Evolutionary conservation across 2,329 filamentous ascomycete species (phyloP), one percentile per base, ranked within the genome.

Genomic region (Ophiostoma himal-ulmi): DNA sequence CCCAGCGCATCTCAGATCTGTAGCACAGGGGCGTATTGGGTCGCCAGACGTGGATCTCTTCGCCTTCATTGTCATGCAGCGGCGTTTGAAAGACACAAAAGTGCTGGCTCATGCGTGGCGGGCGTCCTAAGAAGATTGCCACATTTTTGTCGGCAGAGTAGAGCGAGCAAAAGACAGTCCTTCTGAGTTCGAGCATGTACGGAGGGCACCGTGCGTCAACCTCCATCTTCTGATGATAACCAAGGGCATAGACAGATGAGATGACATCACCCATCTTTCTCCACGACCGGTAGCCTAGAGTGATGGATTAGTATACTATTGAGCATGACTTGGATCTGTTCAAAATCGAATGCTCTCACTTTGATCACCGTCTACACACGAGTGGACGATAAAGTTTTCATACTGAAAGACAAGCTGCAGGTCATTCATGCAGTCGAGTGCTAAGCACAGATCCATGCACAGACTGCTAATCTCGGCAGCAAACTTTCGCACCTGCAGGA

Each of bases 11-110:
- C 39, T 67, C 65, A 11, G 65, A 41, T 22, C 36, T 26, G 65
- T 67, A 67, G 39, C 65, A 67, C 22, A 67, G 14, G 3, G 65
- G 65, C 6, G 39, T 48, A 22, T 67, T 34, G n/a, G 37, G 65
- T 11, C 36, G 65, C 65, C 65, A 67, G 39, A 67, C 48, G n/a
- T 67, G 65, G 1, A 67, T 67, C 5, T 60, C 22, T 1, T 67
- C 65, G 5, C 36, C 65, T 20, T 67, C 65, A 14, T 67, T 67
- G 11, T 44, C 36, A 11, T 67, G 65, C 10, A 67, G 22, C 13
- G 65, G 65, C 37, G 65, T 67, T n/a, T 67, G 65, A 14, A 67
- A 67, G 5, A 67, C 37, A 48, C 65, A 67, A 67, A 67, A 67
- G 22, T 34, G 65, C 14, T 67, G 65, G n/a, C 39, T 67, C 65